Percentiles rank a stretch among this genome's conserved stretches.
Evolutionary conservation across 1,139 yeast species (phyloP).

Genomic region (Ashbya aceris): DNA sequence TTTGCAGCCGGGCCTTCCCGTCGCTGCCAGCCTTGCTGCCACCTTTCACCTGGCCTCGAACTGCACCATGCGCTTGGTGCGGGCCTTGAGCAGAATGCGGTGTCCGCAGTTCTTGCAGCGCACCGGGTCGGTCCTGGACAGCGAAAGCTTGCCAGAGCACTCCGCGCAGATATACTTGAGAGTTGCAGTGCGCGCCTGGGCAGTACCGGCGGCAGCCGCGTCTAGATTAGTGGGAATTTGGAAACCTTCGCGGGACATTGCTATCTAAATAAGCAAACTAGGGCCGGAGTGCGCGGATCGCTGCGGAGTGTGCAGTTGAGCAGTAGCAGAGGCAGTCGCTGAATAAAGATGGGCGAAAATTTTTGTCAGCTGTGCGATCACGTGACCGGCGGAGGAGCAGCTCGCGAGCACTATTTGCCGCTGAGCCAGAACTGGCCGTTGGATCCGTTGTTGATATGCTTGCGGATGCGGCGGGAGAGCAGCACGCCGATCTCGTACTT

Average conservation of each 20-base stretch:
- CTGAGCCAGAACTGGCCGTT: slow-evolving; percentile 32
- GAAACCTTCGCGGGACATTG: slow-evolving; percentile 81
- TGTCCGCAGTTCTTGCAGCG: slow-evolving; percentile 99
- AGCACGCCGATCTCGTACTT: slow-evolving; percentile 34
- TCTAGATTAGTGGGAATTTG: slow-evolving; percentile 78
- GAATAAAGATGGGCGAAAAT: too few relatives aligned
- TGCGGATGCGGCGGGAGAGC: slow-evolving; percentile 33
- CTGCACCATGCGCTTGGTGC: slow-evolving; percentile 92
- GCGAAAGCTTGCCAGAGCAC: slow-evolving; percentile 83
- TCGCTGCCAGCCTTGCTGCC: too few relatives aligned
- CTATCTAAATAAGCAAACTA: too few relatives aligned
- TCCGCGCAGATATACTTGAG: slow-evolving; percentile 93
- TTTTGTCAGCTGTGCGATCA: too few relatives aligned
- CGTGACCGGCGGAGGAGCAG: not conserved
- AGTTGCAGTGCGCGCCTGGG: slow-evolving; percentile 69
- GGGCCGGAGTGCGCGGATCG: too few relatives aligned
- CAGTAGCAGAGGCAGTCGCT: too few relatives aligned
- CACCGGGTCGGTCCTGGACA: slow-evolving; percentile 91
- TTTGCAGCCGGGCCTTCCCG: too few relatives aligned
- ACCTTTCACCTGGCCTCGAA: slow-evolving; percentile 56
- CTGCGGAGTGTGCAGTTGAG: too few relatives aligned
- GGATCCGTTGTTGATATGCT: slow-evolving; percentile 34
- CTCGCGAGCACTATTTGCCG: slow-evolving; percentile 8
- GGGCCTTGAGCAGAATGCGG: slow-evolving; percentile 91
- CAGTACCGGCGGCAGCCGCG: slow-evolving; percentile 59